A percentile compares a stretch with the other conserved stretches of the same genome.
phyloP scores from a whole-genome alignment of 331 rosid species.

The Malus hybrid region DNA sequence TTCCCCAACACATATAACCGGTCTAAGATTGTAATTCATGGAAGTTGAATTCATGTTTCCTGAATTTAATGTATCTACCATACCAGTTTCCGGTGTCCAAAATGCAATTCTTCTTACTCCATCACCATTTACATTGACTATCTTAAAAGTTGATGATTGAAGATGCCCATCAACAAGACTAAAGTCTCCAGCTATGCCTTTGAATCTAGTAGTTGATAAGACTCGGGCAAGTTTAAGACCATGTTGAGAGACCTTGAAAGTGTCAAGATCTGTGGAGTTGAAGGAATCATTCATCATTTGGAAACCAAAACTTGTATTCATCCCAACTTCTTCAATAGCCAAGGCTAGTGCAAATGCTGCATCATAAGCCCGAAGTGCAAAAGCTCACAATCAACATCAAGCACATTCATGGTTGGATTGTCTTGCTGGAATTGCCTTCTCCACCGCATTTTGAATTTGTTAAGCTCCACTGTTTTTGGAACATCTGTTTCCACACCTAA shows the following conservation, averaged over 20 bases:
- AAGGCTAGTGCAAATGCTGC: slow-evolving; percentile 23
- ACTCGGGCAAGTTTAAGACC: slow-evolving; percentile 16
- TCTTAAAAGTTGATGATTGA: slow-evolving; percentile 12
- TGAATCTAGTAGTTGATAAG: slow-evolving; percentile 7
- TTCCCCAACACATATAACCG: not conserved
- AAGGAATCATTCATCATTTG: not conserved
- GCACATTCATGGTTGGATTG: not conserved
- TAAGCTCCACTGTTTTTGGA: not conserved
- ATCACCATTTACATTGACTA: slow-evolving; percentile 24
- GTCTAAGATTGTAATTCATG: slow-evolving; percentile 8
- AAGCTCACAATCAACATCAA: slow-evolving; percentile 2
- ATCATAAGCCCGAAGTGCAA: slow-evolving; percentile 33
- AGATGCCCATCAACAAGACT: slow-evolving; percentile 16
- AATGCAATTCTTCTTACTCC: slow-evolving; percentile 14
- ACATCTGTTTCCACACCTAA: slow-evolving; percentile 21
- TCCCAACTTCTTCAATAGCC: slow-evolving; percentile 21
- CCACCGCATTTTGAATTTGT: slow-evolving; percentile 20
- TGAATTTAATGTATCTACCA: not conserved
- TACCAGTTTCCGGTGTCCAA: slow-evolving; percentile 22
- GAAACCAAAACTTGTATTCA: not conserved
- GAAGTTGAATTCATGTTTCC: not conserved
- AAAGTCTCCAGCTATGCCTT: slow-evolving; percentile 29
- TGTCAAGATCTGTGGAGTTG: not conserved
- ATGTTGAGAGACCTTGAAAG: slow-evolving; percentile 10
- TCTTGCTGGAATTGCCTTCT: slow-evolving; percentile 7